Percentiles rank a stretch among this genome's conserved stretches.
Conservation (phyloP, 2,329 filamentous ascomycete genomes). For the Neopestalotiopsis rosae region DNA sequence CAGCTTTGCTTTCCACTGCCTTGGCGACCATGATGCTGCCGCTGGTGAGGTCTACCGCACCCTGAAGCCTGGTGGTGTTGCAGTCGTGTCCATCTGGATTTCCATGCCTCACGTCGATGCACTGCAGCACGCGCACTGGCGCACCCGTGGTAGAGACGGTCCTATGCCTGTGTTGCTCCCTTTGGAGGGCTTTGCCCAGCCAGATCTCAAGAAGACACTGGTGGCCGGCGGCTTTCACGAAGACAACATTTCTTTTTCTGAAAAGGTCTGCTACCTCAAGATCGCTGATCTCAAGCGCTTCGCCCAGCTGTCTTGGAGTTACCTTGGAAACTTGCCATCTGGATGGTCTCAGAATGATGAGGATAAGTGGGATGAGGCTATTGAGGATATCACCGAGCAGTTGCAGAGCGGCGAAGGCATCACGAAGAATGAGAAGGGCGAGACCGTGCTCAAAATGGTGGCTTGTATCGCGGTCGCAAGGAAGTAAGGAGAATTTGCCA, state of each 20-base stretch:
- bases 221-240: background rate
- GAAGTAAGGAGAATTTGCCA: too few relatives aligned
- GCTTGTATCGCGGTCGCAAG: background rate
- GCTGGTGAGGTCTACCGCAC: constrained; percentile 23
- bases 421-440: constrained; percentile 18
- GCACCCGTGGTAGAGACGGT: constrained; percentile 22
- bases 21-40: constrained; percentile 21
- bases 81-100: constrained; percentile 22
- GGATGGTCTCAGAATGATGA: constrained; percentile 23
- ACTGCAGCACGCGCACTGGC: constrained; percentile 24
- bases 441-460: constrained; percentile 22
- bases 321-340: constrained; percentile 14
- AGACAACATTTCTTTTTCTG: background rate
- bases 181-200: background rate
- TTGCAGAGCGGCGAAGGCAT: constrained; percentile 20
- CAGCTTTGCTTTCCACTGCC: constrained; percentile 23
- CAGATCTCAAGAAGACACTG: background rate
- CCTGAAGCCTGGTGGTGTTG: constrained; percentile 23
- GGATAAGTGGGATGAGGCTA: constrained; percentile 23
- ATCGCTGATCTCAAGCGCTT: constrained; percentile 21
- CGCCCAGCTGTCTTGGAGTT: constrained; percentile 27
- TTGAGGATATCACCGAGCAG: constrained; percentile 22
- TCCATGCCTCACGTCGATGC: constrained; percentile 26
- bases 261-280: constrained; percentile 16
- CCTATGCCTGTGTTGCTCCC: constrained; percentile 15